Evolutionary conservation across 257 asterid genomes (phyloP), one percentile per base, ranked within the genome.

Genomic region (Nemophila menziesii): DNA sequence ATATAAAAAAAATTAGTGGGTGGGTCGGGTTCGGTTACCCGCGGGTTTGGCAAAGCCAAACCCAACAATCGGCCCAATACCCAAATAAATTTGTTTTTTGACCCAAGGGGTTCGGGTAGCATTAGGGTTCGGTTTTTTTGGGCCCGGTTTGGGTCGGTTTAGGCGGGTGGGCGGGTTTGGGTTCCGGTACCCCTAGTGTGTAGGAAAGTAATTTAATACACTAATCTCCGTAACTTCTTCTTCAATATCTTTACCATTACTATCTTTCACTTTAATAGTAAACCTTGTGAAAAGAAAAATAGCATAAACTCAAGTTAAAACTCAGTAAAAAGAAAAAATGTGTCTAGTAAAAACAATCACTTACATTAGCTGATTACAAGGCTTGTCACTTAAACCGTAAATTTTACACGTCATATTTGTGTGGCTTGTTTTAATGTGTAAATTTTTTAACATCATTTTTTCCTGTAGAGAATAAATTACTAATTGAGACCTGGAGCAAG

Each of bases 161-260:
- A n/a, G n/a, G n/a, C n/a, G n/a, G n/a, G n/a, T n/a, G n/a, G n/a
- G n/a, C n/a, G n/a, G n/a, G n/a, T n/a, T n/a, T n/a, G n/a, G n/a
- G n/a, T n/a, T n/a, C n/a, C n/a, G n/a, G n/a, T n/a, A n/a, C n/a
- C n/a, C n/a, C n/a, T n/a, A n/a, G 43, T 72, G 66, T 27, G 78
- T 89, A 11, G 80, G 95, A 51, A 84, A 89, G 62, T 89, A 89
- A 43, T 89, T 95, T 61, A 80, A 89, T 0, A 89, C 98, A 0
- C 94, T 78, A 33, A 89, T 67, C 63, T 89, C 98, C 0, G 33
- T 3, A 0, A 78, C 51, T 33, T 75, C 59, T 51, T 43, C 39
- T 51, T 80, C 98, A n/a, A n/a, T n/a, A n/a, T n/a, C n/a, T n/a
- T n/a, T n/a, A 20, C 82, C 93, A 34, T 71, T 72, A 8, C 20